A percentile compares a stretch with the other conserved stretches of the same genome.
phyloP scores from a whole-genome alignment of 1,284 basidiomycete species.

The Marasmius tenuissimus region DNA sequence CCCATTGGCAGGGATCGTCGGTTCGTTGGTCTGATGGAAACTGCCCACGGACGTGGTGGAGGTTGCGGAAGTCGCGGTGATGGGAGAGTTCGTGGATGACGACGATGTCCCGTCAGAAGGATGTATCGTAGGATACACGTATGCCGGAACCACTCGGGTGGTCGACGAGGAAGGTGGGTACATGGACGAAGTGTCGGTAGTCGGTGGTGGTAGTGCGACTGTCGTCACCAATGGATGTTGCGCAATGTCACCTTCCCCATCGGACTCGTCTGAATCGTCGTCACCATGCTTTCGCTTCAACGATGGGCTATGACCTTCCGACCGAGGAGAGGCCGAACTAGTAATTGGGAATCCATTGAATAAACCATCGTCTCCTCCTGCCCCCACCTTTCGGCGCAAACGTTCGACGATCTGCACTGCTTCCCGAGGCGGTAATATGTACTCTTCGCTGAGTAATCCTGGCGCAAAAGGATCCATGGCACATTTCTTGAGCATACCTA shows the following conservation, averaged over 20 bases:
- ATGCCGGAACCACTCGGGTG: constrained; percentile 1
- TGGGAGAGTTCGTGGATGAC: neutral
- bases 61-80: neutral
- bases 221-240: neutral
- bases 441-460: constrained; percentile 9
- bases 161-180: neutral
- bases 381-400: constrained; percentile 48
- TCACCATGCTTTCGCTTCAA: constrained; percentile 57
- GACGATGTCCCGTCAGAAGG: neutral
- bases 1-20: neutral
- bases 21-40: neutral
- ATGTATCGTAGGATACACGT: constrained; percentile 11
- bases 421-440: constrained; percentile 30
- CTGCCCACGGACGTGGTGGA: neutral
- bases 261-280: constrained; percentile 14
- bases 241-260: neutral
- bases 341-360: neutral
- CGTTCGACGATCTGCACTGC: constrained; percentile 47
- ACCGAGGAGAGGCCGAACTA: constrained; percentile 9
- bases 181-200: neutral
- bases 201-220: neutral
- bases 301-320: constrained; percentile 23
- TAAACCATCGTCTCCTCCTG: constrained; percentile 14
- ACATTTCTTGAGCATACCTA: constrained; percentile 44
- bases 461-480: constrained; percentile 1